A percentile compares a stretch with the other conserved stretches of the same genome.
These are phyloP conservation scores for Taphrina betulina DNA, from an alignment of 1,139 yeast genomes.

Conservation along the genomic window DNA sequence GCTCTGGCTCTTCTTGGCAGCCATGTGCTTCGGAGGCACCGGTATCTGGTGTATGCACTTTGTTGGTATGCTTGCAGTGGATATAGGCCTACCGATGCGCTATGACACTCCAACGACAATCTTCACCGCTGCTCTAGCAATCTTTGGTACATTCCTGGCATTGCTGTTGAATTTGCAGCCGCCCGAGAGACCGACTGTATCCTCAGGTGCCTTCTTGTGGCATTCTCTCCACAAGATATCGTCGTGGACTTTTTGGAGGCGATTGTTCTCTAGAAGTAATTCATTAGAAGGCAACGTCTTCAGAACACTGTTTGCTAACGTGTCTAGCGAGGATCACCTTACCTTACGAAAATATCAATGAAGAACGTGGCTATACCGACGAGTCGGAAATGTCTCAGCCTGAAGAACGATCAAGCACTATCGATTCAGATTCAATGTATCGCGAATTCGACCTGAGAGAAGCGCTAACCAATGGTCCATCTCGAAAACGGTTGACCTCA, in stretches of 20 bases:
- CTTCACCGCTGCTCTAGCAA: constrained; percentile 6
- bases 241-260: neutral
- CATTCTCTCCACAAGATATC: neutral
- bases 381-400: constrained; percentile 12
- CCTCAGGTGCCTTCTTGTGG: neutral
- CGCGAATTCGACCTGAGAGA: constrained; percentile 15
- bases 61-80: constrained; percentile 21
- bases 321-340: too few relatives aligned
- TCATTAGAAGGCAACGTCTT: too few relatives aligned
- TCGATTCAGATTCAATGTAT: constrained; percentile 3
- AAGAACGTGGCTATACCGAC: too few relatives aligned
- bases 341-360: too few relatives aligned
- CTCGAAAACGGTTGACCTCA: neutral
- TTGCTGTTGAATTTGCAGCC: constrained; percentile 10
- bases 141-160: constrained; percentile 11
- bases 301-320: too few relatives aligned
- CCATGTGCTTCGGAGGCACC: constrained; percentile 23
- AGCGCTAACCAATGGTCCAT: neutral
- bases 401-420: constrained; percentile 15
- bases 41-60: constrained; percentile 33
- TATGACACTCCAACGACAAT: constrained; percentile 3
- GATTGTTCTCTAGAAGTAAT: too few relatives aligned
- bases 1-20: constrained; percentile 12
- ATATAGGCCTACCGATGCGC: constrained; percentile 1
- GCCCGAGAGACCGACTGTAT: constrained; percentile 4